Percentiles rank a stretch among this genome's conserved stretches.
These are phyloP conservation scores for Dictyostelium firmibasis DNA, from an alignment of 78 protist species.

Conservation along the genomic window DNA sequence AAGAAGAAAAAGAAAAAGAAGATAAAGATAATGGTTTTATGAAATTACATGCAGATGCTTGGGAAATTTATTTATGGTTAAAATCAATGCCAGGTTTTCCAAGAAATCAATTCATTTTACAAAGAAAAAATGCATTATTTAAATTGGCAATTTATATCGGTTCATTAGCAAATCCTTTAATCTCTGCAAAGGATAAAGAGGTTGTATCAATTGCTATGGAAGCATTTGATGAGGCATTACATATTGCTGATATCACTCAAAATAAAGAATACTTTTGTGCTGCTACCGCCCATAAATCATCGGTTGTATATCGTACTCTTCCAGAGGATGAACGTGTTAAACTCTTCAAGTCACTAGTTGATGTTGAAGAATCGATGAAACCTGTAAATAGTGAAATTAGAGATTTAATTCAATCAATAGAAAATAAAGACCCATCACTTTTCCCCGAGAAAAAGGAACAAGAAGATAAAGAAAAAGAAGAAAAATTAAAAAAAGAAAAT, in stretches of 20 bases:
- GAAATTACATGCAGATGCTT: conserved; percentile 45
- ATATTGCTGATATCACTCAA: conserved; percentile 31
- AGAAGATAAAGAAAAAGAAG: conserved; percentile 24
- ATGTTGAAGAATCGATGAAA: conserved; percentile 1
- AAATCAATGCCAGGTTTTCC: conserved; percentile 34
- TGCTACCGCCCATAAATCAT: conserved; percentile 64
- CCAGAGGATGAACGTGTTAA: conserved; percentile 25
- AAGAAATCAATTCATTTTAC: conserved; percentile 15
- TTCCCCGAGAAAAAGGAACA: conserved; percentile 51
- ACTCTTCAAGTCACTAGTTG: conserved; percentile 18
- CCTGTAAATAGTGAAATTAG: conserved; percentile 55
- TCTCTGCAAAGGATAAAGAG: conserved; percentile 47
- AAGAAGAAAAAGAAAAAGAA: background rate
- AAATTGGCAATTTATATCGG: conserved; percentile 52
- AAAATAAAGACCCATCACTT: conserved; percentile 44
- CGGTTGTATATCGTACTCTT: conserved; percentile 38
- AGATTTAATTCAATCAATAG: conserved; percentile 52
- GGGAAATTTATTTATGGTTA: conserved; percentile 71
- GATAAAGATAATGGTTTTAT: conserved; percentile 37
- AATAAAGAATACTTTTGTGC: conserved; percentile 67
- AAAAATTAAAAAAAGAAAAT: background rate
- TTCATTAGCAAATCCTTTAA: conserved; percentile 49
- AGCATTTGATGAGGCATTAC: conserved; percentile 71
- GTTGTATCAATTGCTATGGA: conserved; percentile 44
- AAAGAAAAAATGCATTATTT: conserved; percentile 21